Evolutionary conservation across 1,139 yeast species (phyloP), one percentile per base, ranked within the genome.

Genomic region (Debaryomyces udenii): DNA sequence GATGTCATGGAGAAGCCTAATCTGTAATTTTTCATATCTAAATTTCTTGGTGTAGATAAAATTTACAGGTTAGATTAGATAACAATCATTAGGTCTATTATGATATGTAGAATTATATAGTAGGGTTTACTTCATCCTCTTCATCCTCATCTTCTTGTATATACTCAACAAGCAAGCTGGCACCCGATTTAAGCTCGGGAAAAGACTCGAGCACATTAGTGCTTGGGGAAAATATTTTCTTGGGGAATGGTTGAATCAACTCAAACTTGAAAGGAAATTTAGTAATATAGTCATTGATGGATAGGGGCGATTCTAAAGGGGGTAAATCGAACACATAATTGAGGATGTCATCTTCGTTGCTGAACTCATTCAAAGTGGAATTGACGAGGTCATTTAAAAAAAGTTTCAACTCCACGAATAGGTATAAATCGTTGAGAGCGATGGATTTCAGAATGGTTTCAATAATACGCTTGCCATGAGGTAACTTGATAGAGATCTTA

Each of bases 401-500:
- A 29, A 72, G 47, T 39, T 66, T 65, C 13, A 73, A 65, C 45
- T 85, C 89, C 32, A 87, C 79, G 52, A 73, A 80, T 34, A 81
- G 70, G 58, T 88, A 89, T 4, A 91, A 59, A 28, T 86, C 86
- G 34, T 69, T 70, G n/a, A 84, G 57, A 0, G 80, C 64, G 11
- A 77, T 70, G 4, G 62, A 55, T 16, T 76, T 72, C 20, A 64
- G 56, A 43, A 89, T 79, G 39, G 74, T 73, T 42, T 80, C 78
- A 6, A 86, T 69, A 2, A 83, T 58, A 36, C 95, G 70, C 37
- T 73, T 72, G 1, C 97, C 96, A 30, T 76, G 49, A 1, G 78
- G 78, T 26, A 72, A 55, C 45, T 69, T 71, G 39, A 73, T 56
- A 18, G 76, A 73, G 16, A 72, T 53, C 39, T 64, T 58, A 5